Conservation (phyloP, 129 eudicot genomes). For the Solidago caesia region DNA sequence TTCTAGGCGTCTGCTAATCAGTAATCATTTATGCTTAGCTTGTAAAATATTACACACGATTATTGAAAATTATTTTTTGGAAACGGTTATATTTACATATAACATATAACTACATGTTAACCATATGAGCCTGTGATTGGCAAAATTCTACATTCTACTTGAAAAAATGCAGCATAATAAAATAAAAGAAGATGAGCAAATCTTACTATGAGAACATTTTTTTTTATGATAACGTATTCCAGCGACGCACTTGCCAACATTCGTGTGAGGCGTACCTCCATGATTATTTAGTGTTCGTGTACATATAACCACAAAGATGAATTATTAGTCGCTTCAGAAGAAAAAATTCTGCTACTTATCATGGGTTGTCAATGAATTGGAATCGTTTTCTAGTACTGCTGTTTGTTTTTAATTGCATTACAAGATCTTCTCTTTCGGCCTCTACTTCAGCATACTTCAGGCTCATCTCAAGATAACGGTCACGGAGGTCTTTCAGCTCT, state of each 20-base stretch:
- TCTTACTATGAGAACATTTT: conserved; percentile 10
- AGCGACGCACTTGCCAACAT: conserved; percentile 8
- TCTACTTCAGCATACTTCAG: conserved; percentile 93
- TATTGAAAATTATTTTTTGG: too few species aligned
- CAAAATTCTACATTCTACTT: too few species aligned
- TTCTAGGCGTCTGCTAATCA: too few species aligned
- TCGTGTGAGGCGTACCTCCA: not conserved
- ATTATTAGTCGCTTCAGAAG: conserved; percentile 16
- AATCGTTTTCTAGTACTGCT: conserved; percentile 55
- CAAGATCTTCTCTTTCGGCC: conserved; percentile 92
- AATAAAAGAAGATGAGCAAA: not conserved
- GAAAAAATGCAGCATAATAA: too few species aligned
- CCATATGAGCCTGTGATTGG: too few species aligned
- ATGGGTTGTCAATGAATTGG: conserved; percentile 31
- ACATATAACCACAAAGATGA: conserved; percentile 7
- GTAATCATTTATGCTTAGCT: too few species aligned
- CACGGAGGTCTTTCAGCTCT: conserved; percentile 82
- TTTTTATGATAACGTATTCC: conserved; percentile 8
- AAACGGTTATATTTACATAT: too few species aligned
- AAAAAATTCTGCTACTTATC: conserved; percentile 10
- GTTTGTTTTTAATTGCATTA: conserved; percentile 74
- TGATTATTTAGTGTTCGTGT: conserved; percentile 21
- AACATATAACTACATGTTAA: too few species aligned
- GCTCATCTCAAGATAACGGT: conserved; percentile 90
- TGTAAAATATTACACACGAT: too few species aligned